phyloP scores from a whole-genome alignment of 2,329 filamentous ascomycete species.

The Emmonsiellopsis sp. region DNA sequence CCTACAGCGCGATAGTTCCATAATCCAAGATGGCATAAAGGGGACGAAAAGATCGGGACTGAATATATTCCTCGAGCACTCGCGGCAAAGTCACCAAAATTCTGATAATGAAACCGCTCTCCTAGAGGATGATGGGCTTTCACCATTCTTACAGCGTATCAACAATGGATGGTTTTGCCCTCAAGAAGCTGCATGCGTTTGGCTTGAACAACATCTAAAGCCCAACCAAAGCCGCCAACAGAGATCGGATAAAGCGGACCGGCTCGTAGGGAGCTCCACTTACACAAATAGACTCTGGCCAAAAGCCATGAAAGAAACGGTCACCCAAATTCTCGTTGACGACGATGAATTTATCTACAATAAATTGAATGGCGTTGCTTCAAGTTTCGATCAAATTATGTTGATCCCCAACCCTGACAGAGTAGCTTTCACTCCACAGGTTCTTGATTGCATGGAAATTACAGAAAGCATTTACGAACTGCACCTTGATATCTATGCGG shows the following conservation, averaged over 20 bases:
- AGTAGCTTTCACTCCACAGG: slow-evolving; percentile 20
- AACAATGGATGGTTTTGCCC: slow-evolving; percentile 41
- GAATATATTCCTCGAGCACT: slow-evolving; percentile 49
- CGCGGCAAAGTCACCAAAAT: slow-evolving; percentile 38
- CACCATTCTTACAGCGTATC: slow-evolving; percentile 34
- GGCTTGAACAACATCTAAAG: slow-evolving; percentile 44
- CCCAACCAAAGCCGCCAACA: slow-evolving; percentile 24
- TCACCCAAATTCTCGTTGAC: slow-evolving; percentile 44
- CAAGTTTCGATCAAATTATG: slow-evolving; percentile 20
- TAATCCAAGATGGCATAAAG: slow-evolving; percentile 39
- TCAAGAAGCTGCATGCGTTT: slow-evolving; percentile 45
- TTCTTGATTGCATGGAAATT: slow-evolving; percentile 41
- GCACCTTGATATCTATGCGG: slow-evolving; percentile 56
- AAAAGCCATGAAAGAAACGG: slow-evolving; percentile 45
- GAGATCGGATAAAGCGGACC: slow-evolving; percentile 3
- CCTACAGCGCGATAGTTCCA: slow-evolving; percentile 41
- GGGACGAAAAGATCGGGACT: slow-evolving; percentile 41
- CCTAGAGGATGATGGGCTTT: slow-evolving; percentile 27
- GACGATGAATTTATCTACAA: slow-evolving; percentile 47
- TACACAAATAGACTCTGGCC: slow-evolving; percentile 50
- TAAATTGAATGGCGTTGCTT: slow-evolving; percentile 27
- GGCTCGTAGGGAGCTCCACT: slow-evolving; percentile 26
- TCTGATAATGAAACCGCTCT: slow-evolving; percentile 31
- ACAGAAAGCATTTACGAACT: slow-evolving; percentile 56
- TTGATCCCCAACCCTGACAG: slow-evolving; percentile 14